These are phyloP conservation scores for Backusella luteola DNA, from an alignment of 192 early-diverging fungal species.

Conservation along the genomic window DNA sequence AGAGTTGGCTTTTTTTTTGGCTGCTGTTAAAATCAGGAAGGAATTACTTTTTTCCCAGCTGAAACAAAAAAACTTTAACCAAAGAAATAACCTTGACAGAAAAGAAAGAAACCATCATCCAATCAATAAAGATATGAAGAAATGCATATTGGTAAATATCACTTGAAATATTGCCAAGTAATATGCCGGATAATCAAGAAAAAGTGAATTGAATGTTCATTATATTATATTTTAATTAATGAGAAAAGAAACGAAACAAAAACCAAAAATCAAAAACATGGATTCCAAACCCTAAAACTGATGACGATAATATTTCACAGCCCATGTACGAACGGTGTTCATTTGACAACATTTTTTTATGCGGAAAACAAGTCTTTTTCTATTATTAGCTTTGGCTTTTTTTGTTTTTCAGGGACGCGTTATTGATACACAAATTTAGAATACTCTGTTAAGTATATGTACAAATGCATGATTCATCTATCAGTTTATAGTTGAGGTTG, in stretches of 20 bases:
- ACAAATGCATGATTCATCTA: background rate
- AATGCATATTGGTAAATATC: background rate
- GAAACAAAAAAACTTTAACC: background rate
- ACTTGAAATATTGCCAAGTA: background rate
- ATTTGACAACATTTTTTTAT: background rate
- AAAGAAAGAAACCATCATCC: too few species aligned
- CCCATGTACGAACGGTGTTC: background rate
- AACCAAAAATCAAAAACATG: background rate
- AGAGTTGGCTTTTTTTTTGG: background rate
- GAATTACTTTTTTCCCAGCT: background rate
- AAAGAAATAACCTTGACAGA: background rate
- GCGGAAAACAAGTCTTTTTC: background rate
- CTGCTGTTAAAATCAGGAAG: background rate
- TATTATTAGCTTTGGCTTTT: background rate
- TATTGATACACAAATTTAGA: background rate
- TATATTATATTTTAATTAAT: background rate
- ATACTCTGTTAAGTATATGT: background rate
- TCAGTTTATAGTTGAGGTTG: constrained; percentile 6
- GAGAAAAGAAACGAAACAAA: background rate
- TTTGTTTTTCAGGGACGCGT: background rate
- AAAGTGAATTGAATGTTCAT: background rate
- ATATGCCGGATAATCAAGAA: background rate
- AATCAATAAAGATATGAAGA: background rate
- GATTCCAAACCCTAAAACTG: background rate
- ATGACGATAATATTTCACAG: background rate